A percentile compares a stretch with the other conserved stretches of the same genome.
phyloP scores from a whole-genome alignment of 1,284 basidiomycete species.

The Heterobasidion annosum region DNA sequence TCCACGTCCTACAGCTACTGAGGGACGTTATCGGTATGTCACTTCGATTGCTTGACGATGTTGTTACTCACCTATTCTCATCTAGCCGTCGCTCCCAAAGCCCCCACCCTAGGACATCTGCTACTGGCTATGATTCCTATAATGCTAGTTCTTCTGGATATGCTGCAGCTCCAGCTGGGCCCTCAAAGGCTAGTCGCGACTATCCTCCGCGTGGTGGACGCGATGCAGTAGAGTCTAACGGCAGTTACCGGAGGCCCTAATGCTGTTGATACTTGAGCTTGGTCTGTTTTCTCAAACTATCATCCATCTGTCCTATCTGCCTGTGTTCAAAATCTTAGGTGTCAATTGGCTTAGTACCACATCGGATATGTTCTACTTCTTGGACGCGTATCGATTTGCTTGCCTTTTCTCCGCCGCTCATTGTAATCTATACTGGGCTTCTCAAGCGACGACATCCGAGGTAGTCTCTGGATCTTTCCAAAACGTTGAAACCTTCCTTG shows the following conservation, averaged over 20 bases:
- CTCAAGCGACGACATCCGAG: too few relatives aligned
- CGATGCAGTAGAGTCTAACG: constrained; percentile 26
- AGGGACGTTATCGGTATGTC: constrained; percentile 45
- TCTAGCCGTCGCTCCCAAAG: constrained; percentile 67
- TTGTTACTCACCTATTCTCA: constrained; percentile 5
- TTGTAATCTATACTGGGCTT: too few relatives aligned
- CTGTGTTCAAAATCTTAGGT: not conserved
- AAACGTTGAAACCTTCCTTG: too few relatives aligned
- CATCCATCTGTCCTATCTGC: not conserved
- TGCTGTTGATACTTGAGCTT: not conserved
- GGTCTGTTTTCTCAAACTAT: not conserved
- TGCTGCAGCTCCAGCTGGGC: constrained; percentile 23
- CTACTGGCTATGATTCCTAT: constrained; percentile 29
- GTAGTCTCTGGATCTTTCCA: too few relatives aligned
- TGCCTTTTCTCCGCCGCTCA: too few relatives aligned
- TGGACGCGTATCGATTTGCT: not conserved
- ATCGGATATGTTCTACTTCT: not conserved
- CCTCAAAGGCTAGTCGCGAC: constrained; percentile 41
- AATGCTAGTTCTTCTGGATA: constrained; percentile 30
- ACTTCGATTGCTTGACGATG: not conserved
- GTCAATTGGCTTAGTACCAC: not conserved
- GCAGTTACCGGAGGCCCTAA: constrained; percentile 29
- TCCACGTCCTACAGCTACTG: constrained; percentile 28
- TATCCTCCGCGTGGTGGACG: constrained; percentile 53
- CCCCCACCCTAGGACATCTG: constrained; percentile 34